Base-by-base conservation (phyloP, 345 rosid genomes). In the Camelina neglecta region DNA sequence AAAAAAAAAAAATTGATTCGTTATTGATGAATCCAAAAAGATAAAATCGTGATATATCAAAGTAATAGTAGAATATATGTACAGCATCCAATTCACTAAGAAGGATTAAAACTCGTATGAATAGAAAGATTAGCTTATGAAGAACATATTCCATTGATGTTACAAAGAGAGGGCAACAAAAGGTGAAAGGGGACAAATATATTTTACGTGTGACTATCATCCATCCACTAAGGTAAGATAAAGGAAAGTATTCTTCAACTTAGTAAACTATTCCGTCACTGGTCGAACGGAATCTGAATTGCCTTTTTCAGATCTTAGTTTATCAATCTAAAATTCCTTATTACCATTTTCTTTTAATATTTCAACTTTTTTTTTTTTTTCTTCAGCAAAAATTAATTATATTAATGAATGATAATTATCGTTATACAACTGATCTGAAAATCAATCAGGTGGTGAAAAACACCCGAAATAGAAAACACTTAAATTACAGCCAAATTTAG, bases 131-230 rank as follows among this genome's bases (percentile, higher is more conserved):
- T 44, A 65, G 66, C 20, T 74, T 57, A 21, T 58, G 67, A 50
- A 29, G 79, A 67, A 75, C 23, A 58, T 58, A 59, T 75, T 75
- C 79, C 73, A 67, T 48, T 75, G 73, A 75, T 67, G 73, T 59
- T 75, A 75, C 61, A 48, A 60, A 67, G 60, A 67, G 45, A 67
- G 36, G 53, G 24, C 60, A 59, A 67, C 3, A 67, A 67, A 67
- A 59, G 47, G 41, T 65, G 47, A 44, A 55, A 64, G 18, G 54
- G n/a, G 48, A 44, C 71, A 56, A 6, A 33, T 42, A 21, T 7
- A 33, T 42, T 15, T 10, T 45, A 60, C 48, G 42, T 39, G 53
- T 45, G 65, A 55, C 23, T 57, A 75, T 35, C 12, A 75, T 59
- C 51, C 79, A 75, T 59, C 51, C 79, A 67, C 73, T 59, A 49